A percentile compares a stretch with the other conserved stretches of the same genome.
These are phyloP conservation scores for Penicillium turbatum DNA, from an alignment of 495 filamentous ascomycete species.

Conservation along the genomic window DNA sequence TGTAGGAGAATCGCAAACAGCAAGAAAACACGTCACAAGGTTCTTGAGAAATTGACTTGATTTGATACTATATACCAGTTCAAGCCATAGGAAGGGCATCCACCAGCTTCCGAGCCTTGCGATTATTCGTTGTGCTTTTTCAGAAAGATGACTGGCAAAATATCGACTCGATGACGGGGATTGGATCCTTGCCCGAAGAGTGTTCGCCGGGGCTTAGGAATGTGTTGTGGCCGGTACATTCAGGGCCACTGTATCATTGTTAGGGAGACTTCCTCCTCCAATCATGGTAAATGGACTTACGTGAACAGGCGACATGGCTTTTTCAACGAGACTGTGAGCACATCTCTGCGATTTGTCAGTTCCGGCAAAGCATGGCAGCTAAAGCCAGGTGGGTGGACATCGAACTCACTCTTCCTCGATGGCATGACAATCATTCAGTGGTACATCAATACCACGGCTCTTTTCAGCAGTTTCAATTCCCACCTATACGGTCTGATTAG, in stretches of 20 bases:
- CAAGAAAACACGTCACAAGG: background rate
- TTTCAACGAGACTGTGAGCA: constrained; percentile 20
- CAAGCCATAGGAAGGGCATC: background rate
- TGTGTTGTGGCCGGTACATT: constrained; percentile 28
- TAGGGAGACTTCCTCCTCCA: background rate
- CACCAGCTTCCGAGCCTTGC: background rate
- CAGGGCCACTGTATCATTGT: constrained; percentile 14
- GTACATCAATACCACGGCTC: constrained; percentile 20
- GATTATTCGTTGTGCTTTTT: background rate
- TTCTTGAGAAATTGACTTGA: background rate
- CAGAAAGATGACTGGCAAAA: constrained; percentile 20
- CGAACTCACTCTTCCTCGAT: constrained; percentile 25
- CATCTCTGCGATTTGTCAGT: constrained; percentile 14
- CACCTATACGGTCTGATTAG: constrained; percentile 14
- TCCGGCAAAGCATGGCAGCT: background rate
- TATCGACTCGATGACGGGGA: constrained; percentile 24
- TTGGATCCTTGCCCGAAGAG: constrained; percentile 19
- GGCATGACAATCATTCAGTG: constrained; percentile 23
- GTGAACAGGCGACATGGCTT: constrained; percentile 28
- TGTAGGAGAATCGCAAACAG: background rate
- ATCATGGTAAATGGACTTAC: constrained; percentile 8
- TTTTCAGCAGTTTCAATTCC: constrained; percentile 22
- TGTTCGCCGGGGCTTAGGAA: constrained; percentile 24
- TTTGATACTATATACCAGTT: background rate
- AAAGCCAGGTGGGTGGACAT: background rate